phyloP scores from a whole-genome alignment of 2,329 filamentous ascomycete genomes.

The Triangularia verruculosa region DNA sequence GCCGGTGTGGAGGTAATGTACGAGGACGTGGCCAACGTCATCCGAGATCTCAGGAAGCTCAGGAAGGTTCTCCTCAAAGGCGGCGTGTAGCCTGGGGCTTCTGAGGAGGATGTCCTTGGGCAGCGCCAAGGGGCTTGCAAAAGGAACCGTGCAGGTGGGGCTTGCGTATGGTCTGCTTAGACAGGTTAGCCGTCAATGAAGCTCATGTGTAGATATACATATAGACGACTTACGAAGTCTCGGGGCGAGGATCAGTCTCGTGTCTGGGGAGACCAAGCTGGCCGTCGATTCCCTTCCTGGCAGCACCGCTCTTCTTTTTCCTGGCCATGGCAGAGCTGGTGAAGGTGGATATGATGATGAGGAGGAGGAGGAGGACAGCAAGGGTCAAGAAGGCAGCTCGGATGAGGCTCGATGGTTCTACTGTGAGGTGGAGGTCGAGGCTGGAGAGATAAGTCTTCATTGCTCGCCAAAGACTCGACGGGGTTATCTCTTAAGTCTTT shows the following conservation, averaged over 20 bases:
- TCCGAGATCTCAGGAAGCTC: slow-evolving; percentile 26
- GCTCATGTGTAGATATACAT: background rate
- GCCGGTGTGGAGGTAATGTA: slow-evolving; percentile 30
- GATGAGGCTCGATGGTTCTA: slow-evolving; percentile 28
- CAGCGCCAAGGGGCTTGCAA: slow-evolving; percentile 27
- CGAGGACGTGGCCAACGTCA: slow-evolving; percentile 28
- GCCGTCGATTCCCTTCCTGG: slow-evolving; percentile 17
- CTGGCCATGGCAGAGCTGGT: slow-evolving; percentile 24
- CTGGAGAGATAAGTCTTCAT: slow-evolving; percentile 14
- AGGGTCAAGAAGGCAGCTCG: slow-evolving; percentile 22
- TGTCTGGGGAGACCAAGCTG: slow-evolving; percentile 10
- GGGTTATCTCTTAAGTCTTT: slow-evolving; percentile 3
- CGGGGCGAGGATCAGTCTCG: slow-evolving; percentile 24
- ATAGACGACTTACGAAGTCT: slow-evolving; percentile 23
- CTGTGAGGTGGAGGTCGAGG: slow-evolving; percentile 23
- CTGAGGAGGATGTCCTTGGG: slow-evolving; percentile 27
- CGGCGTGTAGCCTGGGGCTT: slow-evolving; percentile 28
- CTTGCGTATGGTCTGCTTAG: slow-evolving; percentile 26
- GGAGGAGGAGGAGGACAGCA: slow-evolving; percentile 25
- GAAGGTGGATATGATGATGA: slow-evolving; percentile 21
- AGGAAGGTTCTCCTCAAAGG: slow-evolving; percentile 25
- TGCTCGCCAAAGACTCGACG: background rate
- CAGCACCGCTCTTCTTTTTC: slow-evolving; percentile 24
- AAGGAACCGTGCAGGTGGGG: slow-evolving; percentile 27
- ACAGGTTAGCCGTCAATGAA: slow-evolving; percentile 12